Conservation (phyloP, 2,329 filamentous ascomycete genomes). For the Fusarium oxysporum region DNA sequence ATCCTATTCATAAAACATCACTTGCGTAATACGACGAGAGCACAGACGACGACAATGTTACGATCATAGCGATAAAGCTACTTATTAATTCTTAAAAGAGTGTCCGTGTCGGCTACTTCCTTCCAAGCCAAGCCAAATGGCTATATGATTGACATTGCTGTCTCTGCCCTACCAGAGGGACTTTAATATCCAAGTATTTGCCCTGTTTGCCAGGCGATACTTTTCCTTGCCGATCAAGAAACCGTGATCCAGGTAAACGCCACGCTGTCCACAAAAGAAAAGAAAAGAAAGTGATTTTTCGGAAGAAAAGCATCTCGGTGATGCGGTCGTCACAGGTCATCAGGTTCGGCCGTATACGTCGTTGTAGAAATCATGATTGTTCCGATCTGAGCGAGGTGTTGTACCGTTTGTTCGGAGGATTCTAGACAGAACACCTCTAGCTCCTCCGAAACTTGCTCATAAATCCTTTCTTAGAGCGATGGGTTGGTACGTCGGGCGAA, state of each 20-base stretch:
- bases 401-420: constrained; percentile 9
- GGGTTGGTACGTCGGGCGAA: constrained; percentile 49
- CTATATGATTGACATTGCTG: constrained; percentile 19
- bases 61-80: constrained; percentile 37
- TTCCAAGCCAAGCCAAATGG: constrained; percentile 21
- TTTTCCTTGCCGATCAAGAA: not conserved
- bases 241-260: constrained; percentile 31
- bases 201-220: constrained; percentile 8
- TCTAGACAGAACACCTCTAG: constrained; percentile 20
- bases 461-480: constrained; percentile 46
- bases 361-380: constrained; percentile 25
- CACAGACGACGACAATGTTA: constrained; percentile 22
- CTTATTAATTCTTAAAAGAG: constrained; percentile 42
- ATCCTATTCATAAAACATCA: not conserved
- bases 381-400: constrained; percentile 21
- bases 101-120: constrained; percentile 21
- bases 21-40: constrained; percentile 10
- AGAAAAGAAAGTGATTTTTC: constrained; percentile 9
- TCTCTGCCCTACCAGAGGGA: constrained; percentile 43
- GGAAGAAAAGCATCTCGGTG: constrained; percentile 17
- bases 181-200: constrained; percentile 27
- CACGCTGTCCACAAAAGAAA: constrained; percentile 36
- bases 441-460: constrained; percentile 42
- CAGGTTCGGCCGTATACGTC: constrained; percentile 36
- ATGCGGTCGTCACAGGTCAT: constrained; percentile 40